phyloP scores from a whole-genome alignment of 208 protist species.

The Trypanosoma congolense region DNA sequence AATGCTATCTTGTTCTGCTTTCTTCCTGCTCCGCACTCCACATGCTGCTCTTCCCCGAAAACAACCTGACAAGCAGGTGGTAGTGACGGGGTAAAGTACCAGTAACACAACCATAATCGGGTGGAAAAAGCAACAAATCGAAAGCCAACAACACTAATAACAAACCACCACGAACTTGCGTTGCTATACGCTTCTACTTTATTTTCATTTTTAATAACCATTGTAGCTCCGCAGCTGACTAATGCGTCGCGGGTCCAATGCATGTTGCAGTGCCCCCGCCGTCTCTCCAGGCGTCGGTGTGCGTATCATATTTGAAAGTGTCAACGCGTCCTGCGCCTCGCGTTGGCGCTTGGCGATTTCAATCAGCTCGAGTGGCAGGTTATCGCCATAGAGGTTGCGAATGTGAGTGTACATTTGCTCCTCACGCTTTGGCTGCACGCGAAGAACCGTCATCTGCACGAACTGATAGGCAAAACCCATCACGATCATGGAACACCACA shows the following conservation, averaged over 20 bases:
- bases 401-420: constrained; percentile 83
- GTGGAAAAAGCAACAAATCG: too few relatives aligned
- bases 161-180: too few relatives aligned
- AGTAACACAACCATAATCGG: too few relatives aligned
- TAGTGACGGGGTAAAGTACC: too few relatives aligned
- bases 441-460: constrained; percentile 66
- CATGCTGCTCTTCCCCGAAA: too few relatives aligned
- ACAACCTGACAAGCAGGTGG: too few relatives aligned
- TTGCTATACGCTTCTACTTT: too few relatives aligned
- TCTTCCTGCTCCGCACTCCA: too few relatives aligned
- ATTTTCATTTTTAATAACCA: constrained; percentile 27
- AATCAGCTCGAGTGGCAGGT: constrained; percentile 64
- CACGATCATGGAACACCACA: constrained; percentile 72
- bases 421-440: constrained; percentile 78
- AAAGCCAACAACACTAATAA: too few relatives aligned
- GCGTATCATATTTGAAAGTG: constrained; percentile 69
- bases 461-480: constrained; percentile 78
- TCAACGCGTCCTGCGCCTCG: constrained; percentile 70
- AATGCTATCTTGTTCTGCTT: too few relatives aligned
- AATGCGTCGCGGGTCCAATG: constrained; percentile 66
- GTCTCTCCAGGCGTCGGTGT: constrained; percentile 76
- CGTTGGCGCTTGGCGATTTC: constrained; percentile 58
- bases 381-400: constrained; percentile 63
- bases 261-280: constrained; percentile 72
- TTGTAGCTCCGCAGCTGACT: constrained; percentile 67